Evolutionary conservation across 331 rosid genomes (phyloP), one percentile per base, ranked within the genome.

Genomic region (Erythrophleum ivorense): DNA sequence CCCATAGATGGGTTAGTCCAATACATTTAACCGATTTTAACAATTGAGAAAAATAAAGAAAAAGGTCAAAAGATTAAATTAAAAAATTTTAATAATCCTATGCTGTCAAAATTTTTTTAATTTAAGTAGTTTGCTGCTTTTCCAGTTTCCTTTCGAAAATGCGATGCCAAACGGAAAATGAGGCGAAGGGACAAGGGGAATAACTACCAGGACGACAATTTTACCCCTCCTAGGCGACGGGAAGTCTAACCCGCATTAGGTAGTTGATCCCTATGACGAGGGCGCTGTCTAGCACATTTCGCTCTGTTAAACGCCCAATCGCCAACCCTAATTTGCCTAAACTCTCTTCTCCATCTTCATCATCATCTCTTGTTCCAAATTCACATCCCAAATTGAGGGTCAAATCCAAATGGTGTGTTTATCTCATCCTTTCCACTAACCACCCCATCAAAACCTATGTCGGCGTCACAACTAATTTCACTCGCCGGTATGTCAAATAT

Each of bases 371-470:
- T 46, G 75, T 82, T 74, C 1, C 71, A 13, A 77, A 43, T 71
- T 81, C 90, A 34, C 57, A 65, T 48, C 48, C 59, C 6, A 82
- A 79, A 84, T 78, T 87, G 33, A 58, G 50, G 18, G 57, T 65
- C 74, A 81, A 73, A 74, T 58, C 82, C 71, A 71, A 81, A 54
- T 65, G 97, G 97, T 87, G 75, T 66, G 98, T 87, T 4, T 94
- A 94, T 87, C 95, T 94, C 70, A 89, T 95, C 77, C 87, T 95
- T 83, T 89, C 97, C 83, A 90, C 97, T 71, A 89, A 85, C 59
- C 57, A 70, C 78, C 97, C 97, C 7, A 87, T 92, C 92, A 92
- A 95, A 84, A 91, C 97, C 85, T 95, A 95, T 77, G 95, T 91
- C 50, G 98, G 97, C 6, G 91, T 89, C 87, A 90, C 98, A 78